Evolutionary conservation across 2,329 filamentous ascomycete genomes (phyloP).

Genomic region (Fusarium annulatum): DNA sequence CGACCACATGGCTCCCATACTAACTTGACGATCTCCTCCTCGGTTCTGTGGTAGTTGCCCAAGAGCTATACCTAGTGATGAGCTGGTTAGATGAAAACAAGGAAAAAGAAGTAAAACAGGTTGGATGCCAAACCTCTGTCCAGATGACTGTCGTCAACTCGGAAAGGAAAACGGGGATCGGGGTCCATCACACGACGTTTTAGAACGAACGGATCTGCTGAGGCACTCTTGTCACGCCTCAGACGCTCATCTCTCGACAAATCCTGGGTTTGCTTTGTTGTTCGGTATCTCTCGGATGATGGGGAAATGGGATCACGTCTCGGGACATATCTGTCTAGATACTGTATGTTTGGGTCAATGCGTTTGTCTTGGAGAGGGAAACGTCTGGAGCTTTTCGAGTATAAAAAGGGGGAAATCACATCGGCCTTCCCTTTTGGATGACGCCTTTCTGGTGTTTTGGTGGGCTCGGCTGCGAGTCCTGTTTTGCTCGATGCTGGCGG

Average conservation of each 20-base stretch:
- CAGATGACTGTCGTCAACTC: constrained; percentile 22
- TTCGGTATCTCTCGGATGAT: constrained; percentile 58
- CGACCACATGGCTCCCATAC: constrained; percentile 78
- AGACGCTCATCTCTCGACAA: constrained; percentile 59
- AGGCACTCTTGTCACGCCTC: constrained; percentile 54
- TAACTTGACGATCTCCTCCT: constrained; percentile 61
- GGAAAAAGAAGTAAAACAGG: background rate
- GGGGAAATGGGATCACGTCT: constrained; percentile 51
- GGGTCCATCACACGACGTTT: constrained; percentile 39
- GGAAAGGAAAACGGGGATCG: constrained; percentile 24
- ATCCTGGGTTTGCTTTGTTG: constrained; percentile 55
- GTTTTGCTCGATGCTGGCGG: background rate
- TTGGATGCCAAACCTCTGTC: constrained; percentile 23
- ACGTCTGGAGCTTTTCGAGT: background rate
- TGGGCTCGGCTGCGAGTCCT: background rate
- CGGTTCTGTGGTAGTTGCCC: constrained; percentile 40
- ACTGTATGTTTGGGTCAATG: constrained; percentile 23
- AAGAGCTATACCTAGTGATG: constrained; percentile 42
- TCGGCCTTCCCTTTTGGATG: background rate
- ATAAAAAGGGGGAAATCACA: constrained; percentile 32
- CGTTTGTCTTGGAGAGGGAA: constrained; percentile 11
- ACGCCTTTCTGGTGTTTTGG: constrained; percentile 4
- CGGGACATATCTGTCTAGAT: constrained; percentile 64
- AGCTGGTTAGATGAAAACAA: constrained; percentile 1
- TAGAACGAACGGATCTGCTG: constrained; percentile 56